A percentile compares a stretch with the other conserved stretches of the same genome.
Evolutionary conservation across 169 alveolate genomes (phyloP).

Genomic region (Plasmodium vivax): DNA sequence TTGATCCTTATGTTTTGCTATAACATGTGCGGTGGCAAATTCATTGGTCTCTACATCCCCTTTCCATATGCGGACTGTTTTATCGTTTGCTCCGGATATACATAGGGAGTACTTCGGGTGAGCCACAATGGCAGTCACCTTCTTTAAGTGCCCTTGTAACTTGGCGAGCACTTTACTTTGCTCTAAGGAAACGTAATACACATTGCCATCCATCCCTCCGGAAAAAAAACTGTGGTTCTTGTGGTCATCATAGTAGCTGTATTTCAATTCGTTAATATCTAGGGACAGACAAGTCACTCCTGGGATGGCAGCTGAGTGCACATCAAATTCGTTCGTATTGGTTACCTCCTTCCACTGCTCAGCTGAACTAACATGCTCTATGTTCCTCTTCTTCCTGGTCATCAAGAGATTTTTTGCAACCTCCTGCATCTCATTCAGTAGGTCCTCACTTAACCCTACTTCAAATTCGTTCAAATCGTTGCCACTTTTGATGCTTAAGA

Average conservation of each 20-base stretch:
- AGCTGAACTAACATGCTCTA: conserved; percentile 27
- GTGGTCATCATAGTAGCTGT: conserved; percentile 46
- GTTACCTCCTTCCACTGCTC: conserved; percentile 71
- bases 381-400: conserved; percentile 83
- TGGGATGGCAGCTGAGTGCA: conserved; percentile 81
- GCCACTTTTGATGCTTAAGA: conserved; percentile 80
- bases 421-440: conserved; percentile 77
- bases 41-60: conserved; percentile 74
- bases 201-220: conserved; percentile 88
- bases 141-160: conserved; percentile 81
- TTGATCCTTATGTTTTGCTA: conserved; percentile 84
- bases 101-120: conserved; percentile 77
- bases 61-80: conserved; percentile 84
- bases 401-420: conserved; percentile 81
- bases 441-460: conserved; percentile 79
- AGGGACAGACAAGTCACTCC: conserved; percentile 80
- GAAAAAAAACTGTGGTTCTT: conserved; percentile 79
- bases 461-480: conserved; percentile 75
- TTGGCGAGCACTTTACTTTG: conserved; percentile 75
- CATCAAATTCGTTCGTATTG: conserved; percentile 77
- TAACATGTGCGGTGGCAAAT: conserved; percentile 76
- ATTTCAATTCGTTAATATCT: conserved; percentile 51
- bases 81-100: conserved; percentile 85
- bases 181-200: conserved; percentile 81
- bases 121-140: conserved; percentile 78